Base-by-base conservation (phyloP, 495 filamentous ascomycete species). In the Cercophora scortea region DNA sequence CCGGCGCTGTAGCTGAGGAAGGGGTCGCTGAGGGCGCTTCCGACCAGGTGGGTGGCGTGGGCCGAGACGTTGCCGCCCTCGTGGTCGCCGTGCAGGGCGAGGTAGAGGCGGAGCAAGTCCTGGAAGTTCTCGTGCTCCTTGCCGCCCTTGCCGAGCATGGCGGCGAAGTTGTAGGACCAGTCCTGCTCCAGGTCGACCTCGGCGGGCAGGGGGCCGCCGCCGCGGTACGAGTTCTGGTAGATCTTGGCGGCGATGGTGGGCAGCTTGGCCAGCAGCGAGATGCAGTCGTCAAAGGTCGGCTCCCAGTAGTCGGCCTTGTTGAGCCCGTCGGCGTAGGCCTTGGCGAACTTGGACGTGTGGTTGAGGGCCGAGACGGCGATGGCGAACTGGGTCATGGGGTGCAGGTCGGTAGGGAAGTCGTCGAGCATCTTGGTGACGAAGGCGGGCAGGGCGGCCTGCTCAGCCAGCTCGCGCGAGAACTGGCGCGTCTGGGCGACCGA, bases 231-330 rank as follows among this genome's bases (percentile, higher is more conserved):
- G 68, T 90, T 91, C 56, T 94, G 89, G 78, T 97, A 96, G 63
- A 98, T 96, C 65, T 95, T 92, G 25, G 94, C 93, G 25, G 93
- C 93, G 62, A 98, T 91, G 50, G 88, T 91, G 54, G 93, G 93
- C 12, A 98, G 86, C 75, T 98, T 98, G 47, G 93, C 93, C 19
- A 98, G 83, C 43, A 98, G 79, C 42, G 84, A 85, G 64, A 98
- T 96, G 63, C 84, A 83, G 75, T 98, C 93, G 69, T 98, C 93
- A 68, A 95, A 98, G 52, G 88, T 95, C 18, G 91, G 90, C 70
- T 98, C 94, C 93, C 93, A 98, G 80, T 97, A 97, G 58, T 96
- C 88, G 42, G 87, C 85, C 77, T 97, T 98, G 71, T 82, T 82
- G 46, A 96, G 74, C 25, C 93, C 93, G 54, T 87, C 72, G 68